phyloP scores from a whole-genome alignment of 2,329 filamentous ascomycete species.

The Onygenales sp. region DNA sequence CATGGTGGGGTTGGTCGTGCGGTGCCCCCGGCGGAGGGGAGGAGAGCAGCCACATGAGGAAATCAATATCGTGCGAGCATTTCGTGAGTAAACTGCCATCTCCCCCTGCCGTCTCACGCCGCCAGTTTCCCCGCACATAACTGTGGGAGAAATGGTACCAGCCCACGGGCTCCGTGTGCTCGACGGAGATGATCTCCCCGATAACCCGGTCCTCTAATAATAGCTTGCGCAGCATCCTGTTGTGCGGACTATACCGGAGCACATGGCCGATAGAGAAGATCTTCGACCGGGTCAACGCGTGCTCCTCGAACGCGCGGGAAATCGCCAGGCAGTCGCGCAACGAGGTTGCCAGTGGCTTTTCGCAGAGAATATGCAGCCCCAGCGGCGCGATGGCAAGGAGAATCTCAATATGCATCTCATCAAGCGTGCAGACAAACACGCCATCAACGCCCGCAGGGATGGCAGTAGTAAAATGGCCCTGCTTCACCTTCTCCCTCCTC shows the following conservation, averaged over 20 bases:
- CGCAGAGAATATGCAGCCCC: conserved; percentile 78
- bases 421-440: conserved; percentile 65
- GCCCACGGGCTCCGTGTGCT: conserved; percentile 89
- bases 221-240: conserved; percentile 70
- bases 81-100: conserved; percentile 77
- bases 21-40: conserved; percentile 49
- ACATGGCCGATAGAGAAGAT: conserved; percentile 93
- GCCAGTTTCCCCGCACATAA: conserved; percentile 90
- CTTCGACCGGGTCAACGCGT: conserved; percentile 20
- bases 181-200: conserved; percentile 74
- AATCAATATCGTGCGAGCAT: conserved; percentile 91
- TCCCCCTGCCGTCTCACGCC: conserved; percentile 64
- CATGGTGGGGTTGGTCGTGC: conserved; percentile 47
- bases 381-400: conserved; percentile 61
- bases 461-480: conserved; percentile 37
- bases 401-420: conserved; percentile 80
- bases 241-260: conserved; percentile 85
- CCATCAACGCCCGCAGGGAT: conserved; percentile 50
- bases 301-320: conserved; percentile 31
- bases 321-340: conserved; percentile 70
- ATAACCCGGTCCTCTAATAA: conserved; percentile 66
- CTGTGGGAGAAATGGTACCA: conserved; percentile 94
- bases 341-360: conserved; percentile 83
- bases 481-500: conserved; percentile 47
- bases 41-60: conserved; percentile 82